Base-by-base conservation (phyloP, 805 yeast species). In the Novakomyces olei region DNA sequence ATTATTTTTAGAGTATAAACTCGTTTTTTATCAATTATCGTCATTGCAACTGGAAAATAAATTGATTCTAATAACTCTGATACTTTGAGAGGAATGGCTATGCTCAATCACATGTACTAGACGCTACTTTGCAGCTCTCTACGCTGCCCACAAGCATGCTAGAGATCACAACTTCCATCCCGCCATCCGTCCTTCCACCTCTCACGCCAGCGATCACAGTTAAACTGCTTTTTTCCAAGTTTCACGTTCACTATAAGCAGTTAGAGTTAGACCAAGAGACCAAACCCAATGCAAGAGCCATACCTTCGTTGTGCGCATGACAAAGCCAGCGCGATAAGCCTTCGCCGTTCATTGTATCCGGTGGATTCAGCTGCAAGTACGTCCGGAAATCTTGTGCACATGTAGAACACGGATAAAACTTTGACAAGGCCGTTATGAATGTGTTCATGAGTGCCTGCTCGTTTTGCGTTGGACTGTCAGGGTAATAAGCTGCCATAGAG, bases 181-280 rank as follows among this genome's bases (percentile, higher is more conserved):
- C n/a, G n/a, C n/a, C n/a, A n/a, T n/a, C n/a, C n/a, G n/a, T n/a
- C n/a, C n/a, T n/a, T n/a, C n/a, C n/a, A n/a, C n/a, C n/a, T 30
- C 44, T 76, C 69, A 48, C 72, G 72, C 98, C 98, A 88, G 40
- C 77, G 61, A 36, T 70, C 60, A 45, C 96, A 85, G 48, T 85
- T 81, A 48, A 88, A 88, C 35, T 57, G 58, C 5, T 78, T 79
- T 53, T 88, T 88, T 1, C 92, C 92, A 18, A 85, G 49, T 50
- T 81, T 83, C 14, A 50, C 58, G 51, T 88, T 88, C n/a, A 88
- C 96, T n/a, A n/a, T n/a, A n/a, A n/a, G n/a, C n/a, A n/a, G n/a
- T n/a, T n/a, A n/a, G n/a, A n/a, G n/a, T n/a, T n/a, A n/a, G n/a
- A n/a, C n/a, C n/a, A n/a, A n/a, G n/a, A n/a, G n/a, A n/a, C n/a